Conservation (phyloP, 441 rosid genomes). For the Gossypium schwendimanii region DNA sequence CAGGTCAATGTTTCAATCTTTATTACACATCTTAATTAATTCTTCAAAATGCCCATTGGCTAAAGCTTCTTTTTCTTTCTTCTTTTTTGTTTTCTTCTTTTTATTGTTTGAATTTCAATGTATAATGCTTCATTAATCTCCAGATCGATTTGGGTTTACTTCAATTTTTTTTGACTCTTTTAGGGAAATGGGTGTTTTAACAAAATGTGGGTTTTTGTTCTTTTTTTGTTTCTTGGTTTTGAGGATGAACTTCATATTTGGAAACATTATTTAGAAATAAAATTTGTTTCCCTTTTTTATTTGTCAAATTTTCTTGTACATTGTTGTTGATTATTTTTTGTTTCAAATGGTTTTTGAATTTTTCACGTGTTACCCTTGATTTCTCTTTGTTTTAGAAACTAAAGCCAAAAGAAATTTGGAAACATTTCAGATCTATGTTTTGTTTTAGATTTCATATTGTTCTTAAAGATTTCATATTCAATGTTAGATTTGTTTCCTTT, state of each 20-base stretch:
- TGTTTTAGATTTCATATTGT: not conserved
- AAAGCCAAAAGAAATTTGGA: not conserved
- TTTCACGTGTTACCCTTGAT: conserved; percentile 11
- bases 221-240: conserved; percentile 3
- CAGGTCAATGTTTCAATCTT: conserved; percentile 18
- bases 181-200: not conserved
- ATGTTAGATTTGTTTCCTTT: not conserved
- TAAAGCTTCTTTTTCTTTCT: not conserved
- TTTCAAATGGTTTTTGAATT: not conserved
- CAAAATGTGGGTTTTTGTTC: not conserved
- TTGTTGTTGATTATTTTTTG: conserved; percentile 7
- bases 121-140: not conserved
- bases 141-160: conserved; percentile 23
- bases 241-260: conserved; percentile 9
- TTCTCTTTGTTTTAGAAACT: not conserved
- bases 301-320: conserved; percentile 2
- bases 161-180: conserved; percentile 21
- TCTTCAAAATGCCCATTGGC: conserved; percentile 9
- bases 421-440: conserved; percentile 14
- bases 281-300: not conserved
- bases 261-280: not conserved
- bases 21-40: not conserved
- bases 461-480: not conserved
- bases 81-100: not conserved
- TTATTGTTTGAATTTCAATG: not conserved